phyloP scores from a whole-genome alignment of 2,329 filamentous ascomycete species.

The Berkeleyomyces basicola region DNA sequence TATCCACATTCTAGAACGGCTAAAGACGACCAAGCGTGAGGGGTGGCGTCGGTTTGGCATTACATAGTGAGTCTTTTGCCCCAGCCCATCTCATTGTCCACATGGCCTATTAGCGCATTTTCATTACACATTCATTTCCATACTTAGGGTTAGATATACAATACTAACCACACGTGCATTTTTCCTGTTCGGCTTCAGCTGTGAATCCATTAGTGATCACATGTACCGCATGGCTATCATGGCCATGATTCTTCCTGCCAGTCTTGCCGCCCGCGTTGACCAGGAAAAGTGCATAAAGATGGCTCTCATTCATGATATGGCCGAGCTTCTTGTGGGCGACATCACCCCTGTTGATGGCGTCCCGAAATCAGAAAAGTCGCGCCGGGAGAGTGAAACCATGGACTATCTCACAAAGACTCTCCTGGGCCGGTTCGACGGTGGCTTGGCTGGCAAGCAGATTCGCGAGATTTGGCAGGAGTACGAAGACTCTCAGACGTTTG shows the following conservation, averaged over 20 bases:
- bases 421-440: slow-evolving; percentile 60
- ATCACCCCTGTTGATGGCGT: slow-evolving; percentile 88
- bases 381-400: slow-evolving; percentile 80
- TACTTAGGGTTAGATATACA: background rate
- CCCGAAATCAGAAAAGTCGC: slow-evolving; percentile 70
- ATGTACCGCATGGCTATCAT: slow-evolving; percentile 99
- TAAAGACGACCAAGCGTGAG: slow-evolving; percentile 93
- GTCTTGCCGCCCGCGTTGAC: slow-evolving; percentile 56
- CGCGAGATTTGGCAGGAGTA: slow-evolving; percentile 85
- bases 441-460: slow-evolving; percentile 51
- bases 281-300: slow-evolving; percentile 78
- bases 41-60: slow-evolving; percentile 89
- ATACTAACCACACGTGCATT: background rate
- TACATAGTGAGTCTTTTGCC: slow-evolving; percentile 26
- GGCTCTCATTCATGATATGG: slow-evolving; percentile 96
- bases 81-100: background rate
- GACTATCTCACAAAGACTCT: slow-evolving; percentile 65
- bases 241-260: slow-evolving; percentile 72
- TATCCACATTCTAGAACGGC: slow-evolving; percentile 82
- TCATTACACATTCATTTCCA: background rate
- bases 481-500: slow-evolving; percentile 68
- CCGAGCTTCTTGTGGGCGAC: slow-evolving; percentile 84
- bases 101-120: background rate
- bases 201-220: slow-evolving; percentile 91
- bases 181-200: slow-evolving; percentile 26